phyloP scores from a whole-genome alignment of 2,329 filamentous ascomycete genomes.

The Botrytis fragariae region DNA sequence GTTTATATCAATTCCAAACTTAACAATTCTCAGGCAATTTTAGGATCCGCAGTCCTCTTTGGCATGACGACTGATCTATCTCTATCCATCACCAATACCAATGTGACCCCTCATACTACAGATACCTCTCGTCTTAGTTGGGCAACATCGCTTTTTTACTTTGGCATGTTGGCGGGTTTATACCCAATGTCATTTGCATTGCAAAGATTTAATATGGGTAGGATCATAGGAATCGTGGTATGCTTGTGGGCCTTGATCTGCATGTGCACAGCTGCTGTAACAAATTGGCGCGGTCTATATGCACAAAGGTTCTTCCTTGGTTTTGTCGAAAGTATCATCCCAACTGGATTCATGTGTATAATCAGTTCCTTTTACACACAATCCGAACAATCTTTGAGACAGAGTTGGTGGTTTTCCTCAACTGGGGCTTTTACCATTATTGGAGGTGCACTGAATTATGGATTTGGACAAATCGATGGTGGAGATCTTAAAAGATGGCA shows the following conservation, averaged over 20 bases:
- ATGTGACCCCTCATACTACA: conserved; percentile 51
- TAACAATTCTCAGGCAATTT: conserved; percentile 55
- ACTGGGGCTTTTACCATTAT: conserved; percentile 57
- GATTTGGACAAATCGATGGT: conserved; percentile 59
- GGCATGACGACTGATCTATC: conserved; percentile 70
- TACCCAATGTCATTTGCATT: conserved; percentile 71
- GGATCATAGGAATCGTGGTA: conserved; percentile 61
- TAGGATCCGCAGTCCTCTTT: conserved; percentile 70
- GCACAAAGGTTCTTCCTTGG: conserved; percentile 63
- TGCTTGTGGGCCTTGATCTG: conserved; percentile 66
- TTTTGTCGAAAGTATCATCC: conserved; percentile 62
- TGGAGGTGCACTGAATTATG: conserved; percentile 64
- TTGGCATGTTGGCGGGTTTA: conserved; percentile 71
- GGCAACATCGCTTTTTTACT: conserved; percentile 79
- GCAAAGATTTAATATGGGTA: conserved; percentile 65
- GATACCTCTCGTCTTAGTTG: conserved; percentile 69
- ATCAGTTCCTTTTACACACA: conserved; percentile 64
- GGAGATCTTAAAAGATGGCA: conserved; percentile 61
- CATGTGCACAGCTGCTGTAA: conserved; percentile 66
- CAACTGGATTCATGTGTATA: conserved; percentile 65
- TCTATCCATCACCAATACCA: conserved; percentile 53
- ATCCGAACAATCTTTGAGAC: conserved; percentile 60
- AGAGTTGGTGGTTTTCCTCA: conserved; percentile 65
- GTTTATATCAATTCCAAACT: not conserved
- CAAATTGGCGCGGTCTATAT: conserved; percentile 60